phyloP scores from a whole-genome alignment of 202 grass and related monocot genomes.

The Bolboschoenoplectus hybrid region DNA sequence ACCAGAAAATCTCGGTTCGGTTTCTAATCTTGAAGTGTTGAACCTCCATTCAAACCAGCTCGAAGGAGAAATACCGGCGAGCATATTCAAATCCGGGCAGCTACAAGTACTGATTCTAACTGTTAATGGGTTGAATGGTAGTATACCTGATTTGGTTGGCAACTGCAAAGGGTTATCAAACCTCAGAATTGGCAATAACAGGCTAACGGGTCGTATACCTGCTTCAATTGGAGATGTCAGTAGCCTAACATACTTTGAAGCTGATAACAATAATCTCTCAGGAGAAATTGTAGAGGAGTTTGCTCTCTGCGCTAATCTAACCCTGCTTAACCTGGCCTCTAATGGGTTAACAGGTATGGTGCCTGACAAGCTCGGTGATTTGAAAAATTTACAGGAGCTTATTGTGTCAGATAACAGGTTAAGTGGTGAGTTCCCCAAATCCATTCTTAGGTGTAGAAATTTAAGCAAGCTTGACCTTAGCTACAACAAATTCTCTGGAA shows the following conservation, averaged over 20 bases:
- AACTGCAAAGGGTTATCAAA: slow-evolving; percentile 74
- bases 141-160: slow-evolving; percentile 57
- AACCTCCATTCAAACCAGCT: slow-evolving; percentile 95
- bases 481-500: slow-evolving; percentile 63
- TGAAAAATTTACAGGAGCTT: slow-evolving; percentile 83
- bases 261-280: slow-evolving; percentile 67
- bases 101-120: slow-evolving; percentile 82
- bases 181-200: slow-evolving; percentile 78
- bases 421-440: slow-evolving; percentile 61
- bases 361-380: slow-evolving; percentile 57
- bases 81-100: slow-evolving; percentile 64
- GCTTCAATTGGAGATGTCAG: slow-evolving; percentile 59
- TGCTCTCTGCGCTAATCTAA: slow-evolving; percentile 71
- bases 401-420: slow-evolving; percentile 73
- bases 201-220: slow-evolving; percentile 65
- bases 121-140: slow-evolving; percentile 71
- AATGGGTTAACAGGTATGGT: slow-evolving; percentile 68
- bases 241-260: slow-evolving; percentile 94
- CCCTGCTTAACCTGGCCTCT: slow-evolving; percentile 76
- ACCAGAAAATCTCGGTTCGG: slow-evolving; percentile 52
- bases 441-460: slow-evolving; percentile 72
- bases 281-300: slow-evolving; percentile 70
- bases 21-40: slow-evolving; percentile 61
- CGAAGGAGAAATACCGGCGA: slow-evolving; percentile 63
- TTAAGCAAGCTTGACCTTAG: slow-evolving; percentile 94